Base-by-base conservation (phyloP, 2,329 filamentous ascomycete species). In the Colletotrichum gloeosporioides region DNA sequence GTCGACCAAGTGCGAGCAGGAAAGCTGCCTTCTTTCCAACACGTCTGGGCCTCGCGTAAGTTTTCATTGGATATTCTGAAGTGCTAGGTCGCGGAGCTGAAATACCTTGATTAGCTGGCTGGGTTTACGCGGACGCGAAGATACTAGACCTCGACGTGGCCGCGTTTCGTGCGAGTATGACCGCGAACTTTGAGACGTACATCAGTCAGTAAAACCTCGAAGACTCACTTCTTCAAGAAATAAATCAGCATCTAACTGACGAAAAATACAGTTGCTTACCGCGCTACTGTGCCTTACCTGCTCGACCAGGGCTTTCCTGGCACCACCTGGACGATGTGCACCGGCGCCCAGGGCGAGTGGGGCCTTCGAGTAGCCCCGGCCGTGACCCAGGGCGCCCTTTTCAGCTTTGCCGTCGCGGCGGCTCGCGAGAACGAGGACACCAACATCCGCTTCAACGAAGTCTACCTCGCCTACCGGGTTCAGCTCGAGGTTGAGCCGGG, bases 391-490 rank as follows among this genome's bases (percentile, higher is more conserved):
- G 84, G 84, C 22, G 80, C 85, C 1, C 77, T 87, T 10, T 86
- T 81, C 79, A 82, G 82, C 61, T 81, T 87, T 78, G 78, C 79
- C 8, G 80, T 75, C 12, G 81, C 79, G 8, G 84, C 83, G 1
- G 77, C 78, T 36, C 80, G 78, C 31, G 84, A 84, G 32, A 81
- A 80, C 32, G 72, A 66, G 15, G 69, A 79, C 0, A 84, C 82
- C 5, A 85, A 83, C 69, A 78, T 87, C 8, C 84, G 85, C 39
- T 84, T 86, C 77, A 85, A 86, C 70, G 85, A 87, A 77, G 79
- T 85, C 18, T 85, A 83, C 71, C 82, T 86, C 5, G 78, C 39
- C 61, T 79, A 79, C 9, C 80, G 79, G 7, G 82, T 84, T n/a
- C 80, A 82, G 70, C 73, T 79, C 8, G 81, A 82, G 71, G 78